Base-by-base conservation (phyloP, 768 basidiomycete genomes). In the Hypholoma sublateritium region DNA sequence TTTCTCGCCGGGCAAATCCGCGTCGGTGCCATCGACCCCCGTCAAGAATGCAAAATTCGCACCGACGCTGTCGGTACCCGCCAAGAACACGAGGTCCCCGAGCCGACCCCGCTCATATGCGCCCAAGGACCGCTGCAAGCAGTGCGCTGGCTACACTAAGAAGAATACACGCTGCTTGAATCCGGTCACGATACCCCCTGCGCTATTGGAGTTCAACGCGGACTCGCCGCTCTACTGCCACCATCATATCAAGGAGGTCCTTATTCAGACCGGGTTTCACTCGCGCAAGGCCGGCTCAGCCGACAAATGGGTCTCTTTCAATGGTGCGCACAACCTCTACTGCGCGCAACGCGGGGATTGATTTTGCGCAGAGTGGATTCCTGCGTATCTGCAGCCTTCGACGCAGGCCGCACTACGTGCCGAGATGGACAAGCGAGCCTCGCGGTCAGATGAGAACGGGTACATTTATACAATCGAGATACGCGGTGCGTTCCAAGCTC, bases 381-480 rank as follows among this genome's bases (percentile, higher is more conserved):
- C 89, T 7, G 60, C 69, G 21, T 89, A 91, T 66, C 69, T 93
- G 36, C 79, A 80, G 51, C 59, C 67, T 5, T 81, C 84, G 52
- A 89, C 90, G 24, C 84, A 85, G 62, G 74, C 80, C 28, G 78
- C 84, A 1, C 67, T 79, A 39, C 70, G 75, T 36, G 69, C 73
- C 17, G 78, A 79, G 61, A 78, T 79, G 77, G 77, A 79, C 62
- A 80, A 75, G 57, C 65, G 77, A 9, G 74, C 74, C 3, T 82
- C 88, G 3, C 56, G 64, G 3, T 78, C 81, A 9, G 91, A 93
- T 61, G 80, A 77, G n/a, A 74, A 80, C 3, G 92, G 92, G 0
- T 92, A 89, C 64, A 93, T 94, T 48, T 94, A 94, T 61, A 82
- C 84, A 0, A 93, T 87, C 66, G 88, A 93, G 69, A 88, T 93